These are phyloP conservation scores for Yarrowia keelungensis DNA, from an alignment of 805 yeast genomes.

Conservation along the genomic window DNA sequence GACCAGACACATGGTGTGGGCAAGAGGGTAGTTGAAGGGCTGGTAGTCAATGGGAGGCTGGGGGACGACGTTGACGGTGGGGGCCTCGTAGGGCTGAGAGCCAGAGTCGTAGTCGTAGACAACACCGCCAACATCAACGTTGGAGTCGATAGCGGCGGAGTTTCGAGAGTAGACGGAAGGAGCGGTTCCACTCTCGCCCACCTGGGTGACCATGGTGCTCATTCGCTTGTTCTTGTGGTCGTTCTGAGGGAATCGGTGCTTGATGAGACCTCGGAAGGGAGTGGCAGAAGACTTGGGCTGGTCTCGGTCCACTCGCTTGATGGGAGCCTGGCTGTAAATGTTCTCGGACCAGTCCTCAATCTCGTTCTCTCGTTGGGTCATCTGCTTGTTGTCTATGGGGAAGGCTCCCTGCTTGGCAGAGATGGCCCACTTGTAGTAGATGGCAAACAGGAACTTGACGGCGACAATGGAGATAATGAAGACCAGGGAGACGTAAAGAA, in stretches of 20 bases:
- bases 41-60: constrained; percentile 91
- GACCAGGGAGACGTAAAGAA: constrained; percentile 77
- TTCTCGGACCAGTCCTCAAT: constrained; percentile 89
- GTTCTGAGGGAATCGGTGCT: constrained; percentile 26
- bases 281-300: constrained; percentile 16
- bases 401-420: constrained; percentile 83
- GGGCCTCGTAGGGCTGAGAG: constrained; percentile 27
- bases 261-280: constrained; percentile 35
- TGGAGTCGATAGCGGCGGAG: constrained; percentile 34
- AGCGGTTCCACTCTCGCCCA: constrained; percentile 23
- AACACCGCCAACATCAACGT: constrained; percentile 22
- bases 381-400: constrained; percentile 59
- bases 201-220: constrained; percentile 37
- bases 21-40: constrained; percentile 83
- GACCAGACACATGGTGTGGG: constrained; percentile 75
- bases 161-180: constrained; percentile 34
- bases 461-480: constrained; percentile 84
- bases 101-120: constrained; percentile 23
- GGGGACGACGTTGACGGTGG: constrained; percentile 72
- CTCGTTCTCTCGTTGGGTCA: constrained; percentile 67
- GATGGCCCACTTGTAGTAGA: constrained; percentile 86
- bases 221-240: constrained; percentile 31
- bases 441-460: constrained; percentile 81
- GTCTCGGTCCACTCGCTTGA: constrained; percentile 44
- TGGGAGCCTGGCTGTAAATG: constrained; percentile 51